phyloP scores from a whole-genome alignment of 2,329 filamentous ascomycete species.

The Monosporascus sp. region DNA sequence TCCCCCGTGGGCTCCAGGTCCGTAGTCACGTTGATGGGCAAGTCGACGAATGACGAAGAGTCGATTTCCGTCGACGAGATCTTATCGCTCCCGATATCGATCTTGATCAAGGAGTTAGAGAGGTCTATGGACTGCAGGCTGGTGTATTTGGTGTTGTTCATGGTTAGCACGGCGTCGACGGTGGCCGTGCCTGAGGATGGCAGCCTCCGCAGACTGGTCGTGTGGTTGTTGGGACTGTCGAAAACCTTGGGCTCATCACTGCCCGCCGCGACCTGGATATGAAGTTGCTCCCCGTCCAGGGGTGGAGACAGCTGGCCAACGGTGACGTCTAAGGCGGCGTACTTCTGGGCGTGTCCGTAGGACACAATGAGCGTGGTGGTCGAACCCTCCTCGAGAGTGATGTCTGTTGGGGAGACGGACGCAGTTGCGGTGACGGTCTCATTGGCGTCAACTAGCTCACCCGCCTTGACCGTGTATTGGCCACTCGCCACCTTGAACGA shows the following conservation, averaged over 20 bases:
- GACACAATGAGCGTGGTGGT: background rate
- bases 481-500: background rate
- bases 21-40: constrained; percentile 1
- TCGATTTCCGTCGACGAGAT: background rate
- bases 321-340: constrained; percentile 1
- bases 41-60: background rate
- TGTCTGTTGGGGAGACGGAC: background rate
- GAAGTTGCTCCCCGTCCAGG: background rate
- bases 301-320: background rate
- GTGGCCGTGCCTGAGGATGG: too few species aligned
- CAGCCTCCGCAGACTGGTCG: too few species aligned
- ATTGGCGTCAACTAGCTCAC: background rate
- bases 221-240: too few species aligned
- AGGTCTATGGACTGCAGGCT: background rate
- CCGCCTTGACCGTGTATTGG: constrained; percentile 1
- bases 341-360: background rate
- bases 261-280: background rate
- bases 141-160: background rate
- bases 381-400: too few species aligned
- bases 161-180: too few species aligned
- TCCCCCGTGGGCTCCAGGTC: background rate
- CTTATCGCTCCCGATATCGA: background rate
- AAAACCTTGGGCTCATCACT: too few species aligned
- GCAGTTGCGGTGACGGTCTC: constrained; percentile 1
- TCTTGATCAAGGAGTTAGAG: background rate